A percentile compares a stretch with the other conserved stretches of the same genome.
These are phyloP conservation scores for Saccharomyces uvarum DNA, from an alignment of 1,139 yeast genomes.

Conservation along the genomic window DNA sequence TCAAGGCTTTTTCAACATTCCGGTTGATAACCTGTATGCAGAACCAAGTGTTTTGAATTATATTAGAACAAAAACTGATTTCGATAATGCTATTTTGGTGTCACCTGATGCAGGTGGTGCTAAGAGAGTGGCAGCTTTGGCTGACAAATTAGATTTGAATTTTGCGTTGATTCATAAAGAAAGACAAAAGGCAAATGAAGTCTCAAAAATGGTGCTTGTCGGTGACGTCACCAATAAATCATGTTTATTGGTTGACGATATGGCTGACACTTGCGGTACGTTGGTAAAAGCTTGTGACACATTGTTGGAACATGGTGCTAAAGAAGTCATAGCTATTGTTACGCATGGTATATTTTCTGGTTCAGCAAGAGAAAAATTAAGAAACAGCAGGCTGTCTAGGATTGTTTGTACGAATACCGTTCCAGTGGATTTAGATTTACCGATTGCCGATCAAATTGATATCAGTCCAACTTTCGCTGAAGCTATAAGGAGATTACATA, in stretches of 20 bases:
- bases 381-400: conserved; percentile 49
- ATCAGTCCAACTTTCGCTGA: conserved; percentile 70
- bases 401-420: conserved; percentile 71
- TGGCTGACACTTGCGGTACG: conserved; percentile 81
- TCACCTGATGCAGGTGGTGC: conserved; percentile 88
- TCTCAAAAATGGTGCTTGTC: conserved; percentile 65
- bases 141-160: conserved; percentile 64
- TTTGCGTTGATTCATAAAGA: conserved; percentile 77
- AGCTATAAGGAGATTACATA: conserved; percentile 71
- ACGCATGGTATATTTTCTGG: conserved; percentile 77
- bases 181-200: conserved; percentile 70
- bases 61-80: conserved; percentile 47
- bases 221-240: conserved; percentile 67
- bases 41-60: conserved; percentile 69
- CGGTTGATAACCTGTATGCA: conserved; percentile 74
- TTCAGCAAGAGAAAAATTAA: conserved; percentile 56
- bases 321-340: conserved; percentile 63
- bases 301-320: conserved; percentile 52
- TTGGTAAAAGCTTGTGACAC: conserved; percentile 60
- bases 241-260: conserved; percentile 67
- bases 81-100: conserved; percentile 61
- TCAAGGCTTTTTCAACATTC: conserved; percentile 74
- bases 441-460: conserved; percentile 59
- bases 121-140: conserved; percentile 68
- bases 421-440: conserved; percentile 56